A percentile compares a stretch with the other conserved stretches of the same genome.
Evolutionary conservation across 164 flowering plant genomes (phyloP).

Genomic region (Paratinospora sagittata): DNA sequence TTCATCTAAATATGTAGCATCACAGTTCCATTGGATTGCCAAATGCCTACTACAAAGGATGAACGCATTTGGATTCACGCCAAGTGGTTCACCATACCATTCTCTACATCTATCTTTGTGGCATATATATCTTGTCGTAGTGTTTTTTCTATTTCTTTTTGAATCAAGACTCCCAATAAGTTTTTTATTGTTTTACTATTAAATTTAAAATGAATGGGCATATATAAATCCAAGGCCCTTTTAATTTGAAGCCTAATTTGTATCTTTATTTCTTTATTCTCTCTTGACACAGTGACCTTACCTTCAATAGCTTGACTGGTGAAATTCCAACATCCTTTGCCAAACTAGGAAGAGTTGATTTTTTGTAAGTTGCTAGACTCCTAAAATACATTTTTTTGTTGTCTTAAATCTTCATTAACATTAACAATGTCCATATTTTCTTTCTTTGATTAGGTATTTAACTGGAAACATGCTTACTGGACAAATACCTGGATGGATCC

Average conservation of each 20-base stretch:
- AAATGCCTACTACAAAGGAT: neutral
- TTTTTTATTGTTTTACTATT: no score
- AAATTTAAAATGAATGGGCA: neutral
- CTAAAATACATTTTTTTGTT: neutral
- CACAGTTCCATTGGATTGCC: neutral
- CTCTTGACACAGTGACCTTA: constrained; percentile 52
- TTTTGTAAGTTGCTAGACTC: constrained; percentile 39
- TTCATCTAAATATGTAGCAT: no score
- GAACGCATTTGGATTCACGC: neutral
- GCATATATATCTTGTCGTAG: neutral
- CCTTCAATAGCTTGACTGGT: constrained; percentile 60
- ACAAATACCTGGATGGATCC: constrained; percentile 45
- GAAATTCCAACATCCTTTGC: constrained; percentile 48
- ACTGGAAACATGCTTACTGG: constrained; percentile 67
- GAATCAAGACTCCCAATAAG: no score
- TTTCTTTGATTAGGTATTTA: constrained; percentile 38
- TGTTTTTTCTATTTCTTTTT: no score
- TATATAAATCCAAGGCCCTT: neutral
- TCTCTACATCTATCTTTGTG: neutral
- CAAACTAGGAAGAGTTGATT: constrained; percentile 37
- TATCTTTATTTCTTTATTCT: neutral
- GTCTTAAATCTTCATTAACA: neutral
- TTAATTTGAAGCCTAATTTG: neutral
- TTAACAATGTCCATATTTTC: neutral
- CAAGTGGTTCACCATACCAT: neutral